Conservation (phyloP, 2,329 filamentous ascomycete species). For the Massarina eburnea region DNA sequence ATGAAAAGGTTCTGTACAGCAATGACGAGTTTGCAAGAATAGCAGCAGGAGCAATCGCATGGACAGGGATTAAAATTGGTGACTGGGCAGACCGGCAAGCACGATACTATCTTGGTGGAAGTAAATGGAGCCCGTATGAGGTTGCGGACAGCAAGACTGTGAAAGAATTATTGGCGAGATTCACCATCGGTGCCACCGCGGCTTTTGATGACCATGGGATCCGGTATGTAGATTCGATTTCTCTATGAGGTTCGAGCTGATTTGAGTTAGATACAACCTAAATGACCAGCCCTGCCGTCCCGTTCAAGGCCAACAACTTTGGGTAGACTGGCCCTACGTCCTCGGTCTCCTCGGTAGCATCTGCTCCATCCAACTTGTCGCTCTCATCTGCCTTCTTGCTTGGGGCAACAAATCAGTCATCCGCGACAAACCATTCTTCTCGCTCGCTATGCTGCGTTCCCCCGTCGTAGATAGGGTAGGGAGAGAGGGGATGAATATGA, state of each 20-base stretch:
- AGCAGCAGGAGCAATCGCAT: conserved; percentile 34
- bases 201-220: conserved; percentile 39
- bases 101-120: conserved; percentile 23
- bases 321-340: conserved; percentile 33
- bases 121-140: conserved; percentile 26
- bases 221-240: conserved; percentile 9
- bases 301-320: conserved; percentile 28
- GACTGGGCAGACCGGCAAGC: conserved; percentile 17
- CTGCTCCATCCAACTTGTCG: conserved; percentile 26
- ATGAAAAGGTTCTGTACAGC: conserved; percentile 24
- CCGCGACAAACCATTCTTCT: conserved; percentile 35
- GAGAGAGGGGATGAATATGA: conserved; percentile 28
- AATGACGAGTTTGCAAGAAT: conserved; percentile 31
- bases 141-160: conserved; percentile 12
- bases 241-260: neutral
- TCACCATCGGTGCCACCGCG: conserved; percentile 33
- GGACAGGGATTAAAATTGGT: conserved; percentile 28
- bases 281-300: conserved; percentile 18
- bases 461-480: conserved; percentile 31
- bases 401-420: conserved; percentile 35
- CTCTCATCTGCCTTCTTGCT: conserved; percentile 19
- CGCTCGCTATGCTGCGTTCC: conserved; percentile 33
- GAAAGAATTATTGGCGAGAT: conserved; percentile 29
- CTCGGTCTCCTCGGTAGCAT: conserved; percentile 23
- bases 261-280: conserved; percentile 7